Evolutionary conservation across 208 protist genomes (phyloP).

Genomic region (Trypanosoma vivax): DNA sequence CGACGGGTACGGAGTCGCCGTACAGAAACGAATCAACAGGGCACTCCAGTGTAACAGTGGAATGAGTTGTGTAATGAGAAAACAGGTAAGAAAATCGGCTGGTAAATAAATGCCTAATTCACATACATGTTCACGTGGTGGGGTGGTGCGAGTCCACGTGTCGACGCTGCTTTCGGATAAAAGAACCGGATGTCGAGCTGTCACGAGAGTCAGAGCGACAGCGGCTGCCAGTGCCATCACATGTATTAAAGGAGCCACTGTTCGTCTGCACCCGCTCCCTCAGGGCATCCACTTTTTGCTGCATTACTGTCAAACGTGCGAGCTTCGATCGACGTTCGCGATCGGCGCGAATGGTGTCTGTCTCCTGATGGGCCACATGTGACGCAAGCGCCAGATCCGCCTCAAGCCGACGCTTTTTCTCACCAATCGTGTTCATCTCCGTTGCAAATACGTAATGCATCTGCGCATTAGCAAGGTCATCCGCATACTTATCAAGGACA

Average conservation of each 20-base stretch:
- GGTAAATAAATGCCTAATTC: conserved; percentile 8
- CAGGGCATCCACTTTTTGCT: conserved; percentile 60
- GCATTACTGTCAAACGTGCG: conserved; percentile 49
- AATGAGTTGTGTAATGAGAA: not conserved
- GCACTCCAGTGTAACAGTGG: too few relatives aligned
- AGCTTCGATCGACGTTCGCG: conserved; percentile 59
- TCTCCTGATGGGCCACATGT: conserved; percentile 47
- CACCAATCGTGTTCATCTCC: conserved; percentile 34
- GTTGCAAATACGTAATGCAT: conserved; percentile 23
- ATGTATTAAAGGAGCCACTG: not conserved
- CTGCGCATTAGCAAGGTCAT: conserved; percentile 41
- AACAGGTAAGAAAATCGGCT: not conserved
- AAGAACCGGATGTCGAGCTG: not conserved
- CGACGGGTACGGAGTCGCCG: too few relatives aligned
- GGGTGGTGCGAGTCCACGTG: conserved; percentile 1
- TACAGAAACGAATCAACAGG: too few relatives aligned
- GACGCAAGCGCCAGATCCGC: conserved; percentile 55
- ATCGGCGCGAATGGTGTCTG: conserved; percentile 43
- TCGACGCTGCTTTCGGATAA: not conserved
- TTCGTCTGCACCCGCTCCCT: conserved; percentile 25
- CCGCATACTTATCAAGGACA: conserved; percentile 43
- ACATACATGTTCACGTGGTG: conserved; percentile 6
- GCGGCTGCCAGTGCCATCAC: not conserved
- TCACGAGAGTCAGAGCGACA: not conserved
- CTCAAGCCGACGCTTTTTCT: conserved; percentile 56